Evolutionary conservation across 352 stramenopile genomes (phyloP).

Genomic region (Plasmopara muralis): DNA sequence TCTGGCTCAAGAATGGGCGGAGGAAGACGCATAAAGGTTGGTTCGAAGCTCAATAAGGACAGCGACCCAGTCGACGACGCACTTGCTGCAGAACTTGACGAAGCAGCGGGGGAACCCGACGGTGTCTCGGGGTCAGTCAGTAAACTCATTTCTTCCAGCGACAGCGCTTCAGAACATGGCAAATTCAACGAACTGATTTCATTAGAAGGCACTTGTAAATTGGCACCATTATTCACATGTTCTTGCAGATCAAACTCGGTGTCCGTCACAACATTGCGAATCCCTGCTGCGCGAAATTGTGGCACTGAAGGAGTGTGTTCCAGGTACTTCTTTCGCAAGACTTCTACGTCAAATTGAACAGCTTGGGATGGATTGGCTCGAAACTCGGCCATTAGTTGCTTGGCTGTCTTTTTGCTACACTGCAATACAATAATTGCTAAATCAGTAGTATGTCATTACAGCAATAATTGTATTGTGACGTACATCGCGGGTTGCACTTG

Average conservation of each 20-base stretch:
- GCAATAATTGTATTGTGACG: conserved; percentile 6
- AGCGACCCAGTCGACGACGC: conserved; percentile 36
- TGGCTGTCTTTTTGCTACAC: conserved; percentile 67
- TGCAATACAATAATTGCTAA: conserved; percentile 14
- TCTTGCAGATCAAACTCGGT: conserved; percentile 79
- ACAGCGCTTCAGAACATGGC: conserved; percentile 64
- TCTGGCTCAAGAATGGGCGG: conserved; percentile 82
- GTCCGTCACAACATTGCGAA: conserved; percentile 75
- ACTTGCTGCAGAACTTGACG: conserved; percentile 20
- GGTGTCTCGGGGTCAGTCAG: conserved; percentile 25
- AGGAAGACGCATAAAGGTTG: conserved; percentile 80
- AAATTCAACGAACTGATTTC: conserved; percentile 65
- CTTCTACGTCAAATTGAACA: conserved; percentile 57
- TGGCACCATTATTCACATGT: conserved; percentile 73
- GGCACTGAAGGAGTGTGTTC: conserved; percentile 72
- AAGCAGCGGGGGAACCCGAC: conserved; percentile 18
- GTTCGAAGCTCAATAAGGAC: conserved; percentile 84
- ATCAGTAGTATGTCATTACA: conserved; percentile 6
- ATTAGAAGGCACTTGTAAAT: conserved; percentile 57
- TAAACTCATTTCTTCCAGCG: conserved; percentile 66
- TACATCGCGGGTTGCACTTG: conserved; percentile 44
- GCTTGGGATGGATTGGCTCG: conserved; percentile 40
- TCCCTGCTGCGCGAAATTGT: conserved; percentile 67
- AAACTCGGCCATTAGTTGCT: conserved; percentile 60
- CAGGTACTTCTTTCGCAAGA: conserved; percentile 56